Evolutionary conservation across 495 filamentous ascomycete genomes (phyloP), one percentile per base, ranked within the genome.

Genomic region (Neurospora cerealis): DNA sequence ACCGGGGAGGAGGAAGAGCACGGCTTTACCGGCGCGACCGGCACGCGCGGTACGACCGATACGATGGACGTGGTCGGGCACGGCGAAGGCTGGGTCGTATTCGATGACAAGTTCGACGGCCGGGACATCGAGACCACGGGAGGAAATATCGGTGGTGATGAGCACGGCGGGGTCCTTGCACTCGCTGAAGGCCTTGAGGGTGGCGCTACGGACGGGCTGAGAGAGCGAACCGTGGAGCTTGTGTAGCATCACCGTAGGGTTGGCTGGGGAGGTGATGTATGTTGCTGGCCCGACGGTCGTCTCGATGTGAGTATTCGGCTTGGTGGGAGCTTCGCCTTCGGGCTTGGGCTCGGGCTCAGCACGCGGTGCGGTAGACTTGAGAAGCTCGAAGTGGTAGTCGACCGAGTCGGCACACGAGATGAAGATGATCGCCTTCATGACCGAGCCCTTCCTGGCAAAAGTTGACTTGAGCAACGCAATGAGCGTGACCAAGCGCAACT

Each of bases 401-500:
- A 98, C 96, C 11, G 92, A 95, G 78, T 99, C 96, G 19, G 96
- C 95, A 77, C 96, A 98, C 2, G 94, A 96, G 46, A 99, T 92
- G 82, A 99, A 99, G 70, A 98, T 88, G 74, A 98, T 97, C 5
- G 92, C 91, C 81, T 98, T 97, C 90, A 95, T 96, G 28, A 96
- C 90, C 3, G 93, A 92, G 0, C 93, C 94, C 81, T 91, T 91
- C 17, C 94, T 88, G 73, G 92, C 90, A 77, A 98, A 98, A 0
- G 95, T 88, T 21, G 93, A 89, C 78, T 93, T 96, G 41, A 99
- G 84, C 37, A 93, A 85, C 2, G 94, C 92, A 48, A 92, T 90
- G 60, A 99, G 86, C 3, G 95, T 92, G 11, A 98, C 96, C 13
- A 98, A 83, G 10, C 96, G 90, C 70, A 97, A 83, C 81, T 99